Conservation (phyloP, 441 rosid genomes). For the Raphanus hybrid region DNA sequence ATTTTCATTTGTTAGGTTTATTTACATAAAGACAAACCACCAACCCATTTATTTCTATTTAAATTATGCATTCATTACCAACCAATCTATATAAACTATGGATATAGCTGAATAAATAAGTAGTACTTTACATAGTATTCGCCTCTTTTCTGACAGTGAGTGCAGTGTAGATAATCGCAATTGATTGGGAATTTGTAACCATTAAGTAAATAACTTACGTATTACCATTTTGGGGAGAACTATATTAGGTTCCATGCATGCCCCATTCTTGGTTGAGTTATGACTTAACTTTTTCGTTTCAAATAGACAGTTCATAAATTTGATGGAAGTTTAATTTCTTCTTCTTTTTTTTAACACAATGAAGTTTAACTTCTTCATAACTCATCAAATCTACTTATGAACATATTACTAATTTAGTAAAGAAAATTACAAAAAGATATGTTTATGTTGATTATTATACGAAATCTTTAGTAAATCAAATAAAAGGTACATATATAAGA, state of each 20-base stretch:
- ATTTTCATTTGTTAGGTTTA: slow-evolving; percentile 35
- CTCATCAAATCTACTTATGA: not conserved
- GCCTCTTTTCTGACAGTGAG: not conserved
- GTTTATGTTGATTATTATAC: not conserved
- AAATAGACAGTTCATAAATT: not conserved
- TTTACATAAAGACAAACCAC: slow-evolving; percentile 38
- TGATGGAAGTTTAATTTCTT: not conserved
- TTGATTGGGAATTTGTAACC: not conserved
- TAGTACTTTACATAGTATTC: not conserved
- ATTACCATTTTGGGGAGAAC: not conserved
- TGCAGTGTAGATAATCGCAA: not conserved
- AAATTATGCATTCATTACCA: not conserved
- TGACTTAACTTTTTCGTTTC: not conserved
- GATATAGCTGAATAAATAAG: not conserved
- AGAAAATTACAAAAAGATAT: not conserved
- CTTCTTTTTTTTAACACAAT: too few species aligned
- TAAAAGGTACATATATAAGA: not conserved
- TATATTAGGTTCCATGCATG: not conserved
- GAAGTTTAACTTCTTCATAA: not conserved
- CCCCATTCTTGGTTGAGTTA: not conserved
- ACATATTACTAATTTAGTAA: not conserved
- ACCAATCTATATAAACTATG: slow-evolving; percentile 28
- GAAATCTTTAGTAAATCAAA: not conserved
- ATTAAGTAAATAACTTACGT: not conserved
- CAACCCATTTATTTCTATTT: slow-evolving; percentile 20